Base-by-base conservation (phyloP, 2,329 filamentous ascomycete genomes). In the Achaetomium macrosporum region DNA sequence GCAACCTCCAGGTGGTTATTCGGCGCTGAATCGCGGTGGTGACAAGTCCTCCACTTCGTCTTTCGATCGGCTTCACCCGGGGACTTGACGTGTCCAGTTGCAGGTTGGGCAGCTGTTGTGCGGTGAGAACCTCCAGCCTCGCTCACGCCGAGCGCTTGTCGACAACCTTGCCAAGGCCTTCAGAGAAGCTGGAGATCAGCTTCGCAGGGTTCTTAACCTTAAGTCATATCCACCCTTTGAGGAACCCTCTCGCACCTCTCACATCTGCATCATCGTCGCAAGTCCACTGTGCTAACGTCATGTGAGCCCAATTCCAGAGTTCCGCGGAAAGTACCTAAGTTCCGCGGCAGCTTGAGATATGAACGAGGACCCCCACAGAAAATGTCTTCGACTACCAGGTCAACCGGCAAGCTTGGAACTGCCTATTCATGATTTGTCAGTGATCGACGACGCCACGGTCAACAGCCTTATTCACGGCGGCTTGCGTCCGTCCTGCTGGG, bases 101-200 rank as follows among this genome's bases (percentile, higher is more conserved):
- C 25, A 25, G 42, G 33, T 45, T 33, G 17, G 29, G 13, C 17
- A 7, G 13, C 2, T 25, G 46, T 50, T 15, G 40, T 45, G 43
- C 54, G 48, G 50, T 44, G 49, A 49, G 17, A 17, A 19, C 33
- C 12, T 39, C n/a, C 33, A 35, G 33, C 30, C 33, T 13, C 33
- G 51, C 31, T 33, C 20, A 50, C 15, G 41, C 46, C 29, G 39
- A 47, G 29, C 39, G 42, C 35, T 43, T 43, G n/a, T 42, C 20
- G 36, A 49, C 42, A 41, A 31, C 29, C 19, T 50, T 16, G 54
- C 59, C 59, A 56, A 61, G 54, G 54, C 46, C 8, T 48, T 17
- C 11, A 15, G 52, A 20, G 19, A 50, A 47, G 46, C 47, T 52
- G 49, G 37, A 51, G 33, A 53, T 61, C 59, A 61, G 59, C 59